Conservation (phyloP, 1,284 basidiomycete species). For the Ceratobasidium sp. region DNA sequence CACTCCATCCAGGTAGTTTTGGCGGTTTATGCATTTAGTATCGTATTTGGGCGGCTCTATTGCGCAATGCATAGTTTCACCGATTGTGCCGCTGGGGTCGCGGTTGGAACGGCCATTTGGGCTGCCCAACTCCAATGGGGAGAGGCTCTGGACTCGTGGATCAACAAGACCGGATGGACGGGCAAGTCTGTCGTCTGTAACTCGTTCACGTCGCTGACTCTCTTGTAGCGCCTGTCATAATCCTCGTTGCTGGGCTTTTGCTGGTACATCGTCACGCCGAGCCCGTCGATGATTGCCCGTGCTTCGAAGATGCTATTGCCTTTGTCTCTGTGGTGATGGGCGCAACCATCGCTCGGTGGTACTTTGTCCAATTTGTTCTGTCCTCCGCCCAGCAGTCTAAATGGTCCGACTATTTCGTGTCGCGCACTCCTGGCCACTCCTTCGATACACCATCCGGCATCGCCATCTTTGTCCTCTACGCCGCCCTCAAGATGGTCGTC, state of each 20-base stretch:
- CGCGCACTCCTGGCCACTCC: conserved; percentile 23
- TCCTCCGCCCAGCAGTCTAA: conserved; percentile 7
- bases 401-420: conserved; percentile 17
- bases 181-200: conserved; percentile 53
- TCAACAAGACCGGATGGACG: conserved; percentile 60
- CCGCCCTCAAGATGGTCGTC: conserved; percentile 65
- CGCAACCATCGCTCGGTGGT: conserved; percentile 73
- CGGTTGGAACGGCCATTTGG: conserved; percentile 75
- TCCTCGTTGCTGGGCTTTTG: conserved; percentile 71
- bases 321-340: conserved; percentile 87
- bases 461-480: conserved; percentile 44
- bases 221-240: conserved; percentile 65
- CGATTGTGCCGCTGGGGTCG: conserved; percentile 72
- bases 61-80: conserved; percentile 89
- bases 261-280: conserved; percentile 89
- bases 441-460: conserved; percentile 1
- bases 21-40: conserved; percentile 70
- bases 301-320: conserved; percentile 97
- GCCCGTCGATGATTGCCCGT: conserved; percentile 95
- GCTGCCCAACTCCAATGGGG: conserved; percentile 54
- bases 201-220: neutral
- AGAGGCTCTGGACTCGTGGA: conserved; percentile 50
- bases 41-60: conserved; percentile 90
- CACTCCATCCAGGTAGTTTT: conserved; percentile 57
- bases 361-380: conserved; percentile 43